Evolutionary conservation across 1,284 basidiomycete species (phyloP), one percentile per base, ranked within the genome.

Genomic region (Ustilago crameri): DNA sequence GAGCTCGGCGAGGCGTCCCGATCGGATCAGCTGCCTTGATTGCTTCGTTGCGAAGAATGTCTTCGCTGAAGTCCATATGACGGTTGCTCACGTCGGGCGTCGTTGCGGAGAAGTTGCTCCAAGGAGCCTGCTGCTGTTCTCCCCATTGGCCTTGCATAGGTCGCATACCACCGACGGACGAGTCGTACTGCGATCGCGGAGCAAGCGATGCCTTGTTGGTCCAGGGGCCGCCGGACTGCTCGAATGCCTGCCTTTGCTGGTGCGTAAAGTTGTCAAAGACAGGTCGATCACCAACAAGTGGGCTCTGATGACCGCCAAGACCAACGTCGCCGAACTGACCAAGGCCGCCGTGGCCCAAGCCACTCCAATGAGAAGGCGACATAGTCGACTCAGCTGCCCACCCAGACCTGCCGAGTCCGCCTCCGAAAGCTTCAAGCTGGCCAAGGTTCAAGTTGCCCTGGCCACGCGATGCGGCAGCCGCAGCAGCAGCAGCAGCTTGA

Each of bases 1-100:
- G 59, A 18, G 67, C 63, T 18, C 72, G 46, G 38, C 72, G 50
- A 32, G 68, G 72, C n/a, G 72, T 74, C 27, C 72, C 72, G 26
- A 74, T 74, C 3, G 72, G 72, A 18, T 62, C 68, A 18, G 59
- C 63, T 14, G 55, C 47, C 37, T 66, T 72, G 55, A 53, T 45
- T 17, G 55, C 50, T 26, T 73, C 70, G 46, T 58, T 64, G 40
- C 70, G 59, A 23, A 60, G 20, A 20, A 55, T 27, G 22, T 37
- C 59, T 27, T 73, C 70, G 59, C 37, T 58, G 18, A 68, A 64
- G 30, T 73, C 64, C 37, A 64, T 45, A 48, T 73, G 64, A 14
- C 64, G 64, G 48, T 62, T 60, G 38, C 9, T 46, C 32, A 67
- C 44, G 22, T 67, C 70, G n/a, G 70, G 70, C 4, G 70, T 65